These are phyloP conservation scores for Diaporthe sp. DNA, from an alignment of 2,329 filamentous ascomycete genomes.

Conservation along the genomic window DNA sequence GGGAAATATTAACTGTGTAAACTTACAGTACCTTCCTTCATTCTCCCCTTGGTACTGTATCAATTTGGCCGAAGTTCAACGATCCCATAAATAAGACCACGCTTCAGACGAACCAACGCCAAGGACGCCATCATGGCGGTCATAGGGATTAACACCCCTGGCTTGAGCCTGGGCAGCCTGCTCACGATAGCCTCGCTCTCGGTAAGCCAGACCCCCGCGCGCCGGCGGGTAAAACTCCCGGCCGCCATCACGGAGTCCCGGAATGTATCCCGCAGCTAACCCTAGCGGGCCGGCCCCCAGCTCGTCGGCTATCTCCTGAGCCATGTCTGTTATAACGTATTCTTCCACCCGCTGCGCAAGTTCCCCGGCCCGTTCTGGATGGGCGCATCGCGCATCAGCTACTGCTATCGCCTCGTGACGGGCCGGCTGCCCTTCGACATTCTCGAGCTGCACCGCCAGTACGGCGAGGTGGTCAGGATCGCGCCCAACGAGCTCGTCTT, in stretches of 20 bases:
- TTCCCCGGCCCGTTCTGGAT: slow-evolving; percentile 44
- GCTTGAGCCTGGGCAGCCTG: slow-evolving; percentile 23
- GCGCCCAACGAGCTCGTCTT: slow-evolving; percentile 59
- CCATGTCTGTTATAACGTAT: slow-evolving; percentile 41
- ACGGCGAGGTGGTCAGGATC: slow-evolving; percentile 59
- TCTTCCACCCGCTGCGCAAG: slow-evolving; percentile 44
- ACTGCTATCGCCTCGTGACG: slow-evolving; percentile 30
- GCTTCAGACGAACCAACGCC: background rate
- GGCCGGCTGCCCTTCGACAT: slow-evolving; percentile 35
- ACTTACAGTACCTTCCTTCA: no score
- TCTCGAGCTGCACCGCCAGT: slow-evolving; percentile 50
- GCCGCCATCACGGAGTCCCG: background rate
- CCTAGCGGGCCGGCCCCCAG: background rate
- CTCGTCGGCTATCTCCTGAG: slow-evolving; percentile 29
- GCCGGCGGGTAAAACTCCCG: background rate
- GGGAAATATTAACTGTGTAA: background rate
- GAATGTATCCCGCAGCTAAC: background rate
- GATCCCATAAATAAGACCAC: background rate
- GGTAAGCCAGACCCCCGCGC: slow-evolving; percentile 22
- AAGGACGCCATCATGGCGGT: slow-evolving; percentile 22
- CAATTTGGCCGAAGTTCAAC: background rate
- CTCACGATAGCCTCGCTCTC: slow-evolving; percentile 35
- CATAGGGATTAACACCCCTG: background rate
- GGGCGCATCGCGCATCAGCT: slow-evolving; percentile 39
- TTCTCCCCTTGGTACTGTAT: background rate